A percentile compares a stretch with the other conserved stretches of the same genome.
phyloP scores from a whole-genome alignment of 768 basidiomycete species.

The Rhizopogon vinicolor region DNA sequence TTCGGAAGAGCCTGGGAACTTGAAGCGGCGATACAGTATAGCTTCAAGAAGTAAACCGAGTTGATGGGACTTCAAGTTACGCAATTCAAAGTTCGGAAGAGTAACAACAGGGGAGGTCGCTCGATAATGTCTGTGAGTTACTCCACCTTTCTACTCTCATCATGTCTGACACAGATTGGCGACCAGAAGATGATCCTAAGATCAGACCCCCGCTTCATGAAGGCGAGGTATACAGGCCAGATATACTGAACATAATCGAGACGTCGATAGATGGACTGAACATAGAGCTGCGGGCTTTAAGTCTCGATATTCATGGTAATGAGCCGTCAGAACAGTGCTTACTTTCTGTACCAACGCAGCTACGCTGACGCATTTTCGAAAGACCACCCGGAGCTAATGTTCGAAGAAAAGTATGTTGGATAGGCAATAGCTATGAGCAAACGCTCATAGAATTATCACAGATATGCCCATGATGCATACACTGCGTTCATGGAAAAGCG shows the following conservation, averaged over 20 bases:
- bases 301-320: slow-evolving; percentile 70
- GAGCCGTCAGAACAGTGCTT: neutral
- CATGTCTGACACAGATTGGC: slow-evolving; percentile 32
- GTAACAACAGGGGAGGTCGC: neutral
- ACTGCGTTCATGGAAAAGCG: slow-evolving; percentile 59
- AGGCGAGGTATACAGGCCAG: slow-evolving; percentile 45
- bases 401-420: slow-evolving; percentile 54
- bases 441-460: slow-evolving; percentile 15
- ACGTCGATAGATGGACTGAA: slow-evolving; percentile 50
- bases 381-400: slow-evolving; percentile 73
- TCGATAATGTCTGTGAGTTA: neutral
- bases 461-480: slow-evolving; percentile 64
- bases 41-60: too few relatives aligned
- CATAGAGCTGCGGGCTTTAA: slow-evolving; percentile 51
- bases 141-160: neutral
- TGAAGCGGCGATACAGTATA: too few relatives aligned
- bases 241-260: slow-evolving; percentile 58
- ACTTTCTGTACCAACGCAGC: neutral
- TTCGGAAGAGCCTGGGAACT: too few relatives aligned
- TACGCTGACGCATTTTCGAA: slow-evolving; percentile 1
- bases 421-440: neutral
- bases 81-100: too few relatives aligned
- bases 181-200: slow-evolving; percentile 26
- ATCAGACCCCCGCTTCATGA: slow-evolving; percentile 18
- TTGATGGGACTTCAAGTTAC: too few relatives aligned